Conservation (phyloP, 75 land plant genomes). For the Adiantum capillusveneris region DNA sequence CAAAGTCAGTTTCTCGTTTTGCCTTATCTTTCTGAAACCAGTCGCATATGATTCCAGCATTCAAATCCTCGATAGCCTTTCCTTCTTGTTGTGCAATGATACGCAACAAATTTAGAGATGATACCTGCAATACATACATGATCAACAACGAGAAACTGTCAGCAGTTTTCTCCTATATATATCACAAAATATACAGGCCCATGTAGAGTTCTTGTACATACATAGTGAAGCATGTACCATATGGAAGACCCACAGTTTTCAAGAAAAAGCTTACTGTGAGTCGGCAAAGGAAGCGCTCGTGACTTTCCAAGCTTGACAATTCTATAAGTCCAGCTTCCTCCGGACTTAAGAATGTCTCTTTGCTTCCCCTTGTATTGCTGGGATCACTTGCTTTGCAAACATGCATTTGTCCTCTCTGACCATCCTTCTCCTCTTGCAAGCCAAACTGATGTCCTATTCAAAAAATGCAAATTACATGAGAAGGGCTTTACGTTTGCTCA, state of each 20-base stretch:
- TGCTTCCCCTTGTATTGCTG: constrained; percentile 6
- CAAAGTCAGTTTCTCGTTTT: constrained; percentile 64
- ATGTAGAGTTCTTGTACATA: too few relatives aligned
- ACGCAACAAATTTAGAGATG: constrained; percentile 65
- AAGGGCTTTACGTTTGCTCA: too few relatives aligned
- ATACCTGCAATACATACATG: constrained; percentile 38
- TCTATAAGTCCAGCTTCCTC: constrained; percentile 88
- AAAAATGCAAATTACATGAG: too few relatives aligned
- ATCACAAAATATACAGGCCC: too few relatives aligned
- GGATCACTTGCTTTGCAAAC: too few relatives aligned
- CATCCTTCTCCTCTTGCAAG: too few relatives aligned
- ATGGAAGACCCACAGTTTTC: background rate
- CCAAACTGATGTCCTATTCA: too few relatives aligned
- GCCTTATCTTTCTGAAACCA: constrained; percentile 83
- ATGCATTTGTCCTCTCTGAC: too few relatives aligned
- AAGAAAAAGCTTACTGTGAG: constrained; percentile 40
- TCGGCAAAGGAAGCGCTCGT: constrained; percentile 70
- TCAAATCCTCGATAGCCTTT: constrained; percentile 52
- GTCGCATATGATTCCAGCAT: constrained; percentile 73
- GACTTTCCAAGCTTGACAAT: constrained; percentile 57
- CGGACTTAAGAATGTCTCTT: constrained; percentile 41
- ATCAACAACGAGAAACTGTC: too few relatives aligned
- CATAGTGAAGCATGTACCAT: too few relatives aligned
- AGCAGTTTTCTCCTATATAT: too few relatives aligned
- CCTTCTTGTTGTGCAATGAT: constrained; percentile 76